Conservation (phyloP, 345 rosid genomes). For the Boechera stricta region DNA sequence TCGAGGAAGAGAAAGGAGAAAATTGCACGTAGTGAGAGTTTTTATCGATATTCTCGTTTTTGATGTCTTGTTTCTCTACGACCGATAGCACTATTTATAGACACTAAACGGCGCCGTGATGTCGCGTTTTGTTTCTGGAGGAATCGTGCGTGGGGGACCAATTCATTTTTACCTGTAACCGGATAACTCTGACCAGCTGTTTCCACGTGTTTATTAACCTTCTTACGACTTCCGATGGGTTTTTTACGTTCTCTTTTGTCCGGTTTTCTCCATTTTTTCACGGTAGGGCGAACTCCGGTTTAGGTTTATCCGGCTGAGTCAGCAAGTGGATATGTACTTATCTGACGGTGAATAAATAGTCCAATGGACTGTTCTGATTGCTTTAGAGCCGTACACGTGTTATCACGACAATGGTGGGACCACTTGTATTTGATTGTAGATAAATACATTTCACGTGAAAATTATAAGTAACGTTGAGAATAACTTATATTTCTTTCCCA, state of each 20-base stretch:
- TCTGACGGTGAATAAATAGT: constrained; percentile 16
- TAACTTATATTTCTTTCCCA: no score
- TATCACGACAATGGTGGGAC: neutral
- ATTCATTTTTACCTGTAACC: constrained; percentile 9
- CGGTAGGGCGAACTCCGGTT: neutral
- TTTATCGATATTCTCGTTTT: constrained; percentile 15
- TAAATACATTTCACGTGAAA: neutral
- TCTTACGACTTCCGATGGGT: no score
- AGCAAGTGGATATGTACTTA: constrained; percentile 42
- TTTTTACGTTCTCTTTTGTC: neutral
- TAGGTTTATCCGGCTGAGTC: constrained; percentile 39
- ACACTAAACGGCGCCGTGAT: constrained; percentile 38
- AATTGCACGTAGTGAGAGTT: constrained; percentile 27
- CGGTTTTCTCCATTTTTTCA: neutral
- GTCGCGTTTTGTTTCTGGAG: constrained; percentile 34
- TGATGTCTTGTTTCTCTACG: constrained; percentile 12
- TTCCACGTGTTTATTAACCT: constrained; percentile 27
- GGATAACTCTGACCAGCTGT: constrained; percentile 21
- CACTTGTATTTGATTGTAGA: constrained; percentile 12
- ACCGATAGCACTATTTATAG: constrained; percentile 40
- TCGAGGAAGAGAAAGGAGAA: neutral
- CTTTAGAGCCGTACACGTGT: constrained; percentile 24
- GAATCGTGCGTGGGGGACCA: constrained; percentile 16
- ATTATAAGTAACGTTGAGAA: no score
- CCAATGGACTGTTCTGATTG: neutral